Evolutionary conservation across 75 land plant genomes (phyloP).

Genomic region (Larix kaempferi): DNA sequence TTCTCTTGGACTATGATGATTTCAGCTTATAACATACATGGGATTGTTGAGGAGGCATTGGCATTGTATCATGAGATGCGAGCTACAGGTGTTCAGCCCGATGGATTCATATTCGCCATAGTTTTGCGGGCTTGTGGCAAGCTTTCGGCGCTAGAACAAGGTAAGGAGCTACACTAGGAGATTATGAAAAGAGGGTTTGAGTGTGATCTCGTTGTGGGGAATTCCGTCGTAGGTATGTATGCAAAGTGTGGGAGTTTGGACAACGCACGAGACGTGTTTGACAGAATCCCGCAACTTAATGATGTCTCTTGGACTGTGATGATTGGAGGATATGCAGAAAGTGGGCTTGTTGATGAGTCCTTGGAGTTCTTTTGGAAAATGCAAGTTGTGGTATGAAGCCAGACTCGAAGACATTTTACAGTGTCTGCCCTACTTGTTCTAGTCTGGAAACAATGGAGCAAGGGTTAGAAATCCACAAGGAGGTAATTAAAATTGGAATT

Average conservation of each 20-base stretch:
- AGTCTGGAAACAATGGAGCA: background rate
- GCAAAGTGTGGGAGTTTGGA: conserved; percentile 48
- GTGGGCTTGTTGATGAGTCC: conserved; percentile 38
- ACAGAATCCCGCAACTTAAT: conserved; percentile 27
- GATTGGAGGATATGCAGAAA: conserved; percentile 59
- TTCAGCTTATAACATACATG: background rate
- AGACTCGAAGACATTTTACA: conserved; percentile 19
- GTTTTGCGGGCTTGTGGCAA: background rate
- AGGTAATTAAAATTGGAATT: conserved; percentile 13
- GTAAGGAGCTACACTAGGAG: conserved; percentile 52
- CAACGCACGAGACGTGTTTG: conserved; percentile 45
- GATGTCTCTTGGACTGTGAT: conserved; percentile 71
- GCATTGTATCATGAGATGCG: background rate
- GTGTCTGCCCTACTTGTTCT: conserved; percentile 2
- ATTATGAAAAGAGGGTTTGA: conserved; percentile 40
- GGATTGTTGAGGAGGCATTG: background rate
- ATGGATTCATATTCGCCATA: background rate
- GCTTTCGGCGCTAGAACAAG: conserved; percentile 5
- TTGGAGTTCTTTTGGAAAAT: conserved; percentile 45
- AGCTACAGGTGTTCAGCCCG: background rate
- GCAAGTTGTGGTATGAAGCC: conserved; percentile 22
- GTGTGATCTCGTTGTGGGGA: background rate
- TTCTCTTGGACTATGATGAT: conserved; percentile 8
- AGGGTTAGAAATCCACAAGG: conserved; percentile 40
- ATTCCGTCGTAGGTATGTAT: conserved; percentile 23